A percentile compares a stretch with the other conserved stretches of the same genome.
Conservation (phyloP, 2,329 filamentous ascomycete genomes). For the Colletotrichum sp. region DNA sequence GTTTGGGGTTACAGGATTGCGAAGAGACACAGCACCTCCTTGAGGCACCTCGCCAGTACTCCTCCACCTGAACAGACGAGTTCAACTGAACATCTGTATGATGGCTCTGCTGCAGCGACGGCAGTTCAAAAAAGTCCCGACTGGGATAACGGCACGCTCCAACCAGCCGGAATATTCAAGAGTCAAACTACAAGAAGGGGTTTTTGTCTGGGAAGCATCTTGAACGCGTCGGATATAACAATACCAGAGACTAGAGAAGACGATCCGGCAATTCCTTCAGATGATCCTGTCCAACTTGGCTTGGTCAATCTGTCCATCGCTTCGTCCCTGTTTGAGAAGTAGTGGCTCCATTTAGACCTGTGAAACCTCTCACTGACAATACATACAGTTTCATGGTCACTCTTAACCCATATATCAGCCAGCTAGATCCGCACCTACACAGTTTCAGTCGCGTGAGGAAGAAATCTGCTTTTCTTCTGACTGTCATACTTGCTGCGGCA, state of each 20-base stretch:
- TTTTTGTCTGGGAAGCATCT: constrained; percentile 37
- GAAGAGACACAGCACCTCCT: background rate
- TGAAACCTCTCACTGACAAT: background rate
- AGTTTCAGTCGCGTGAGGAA: constrained; percentile 39
- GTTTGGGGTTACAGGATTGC: background rate
- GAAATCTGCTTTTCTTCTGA: constrained; percentile 40
- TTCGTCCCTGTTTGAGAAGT: constrained; percentile 9
- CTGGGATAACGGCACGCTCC: constrained; percentile 27
- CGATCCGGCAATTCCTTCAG: background rate
- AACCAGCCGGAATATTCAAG: constrained; percentile 37
- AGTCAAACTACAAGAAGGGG: constrained; percentile 35
- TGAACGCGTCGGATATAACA: constrained; percentile 20
- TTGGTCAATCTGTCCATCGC: background rate
- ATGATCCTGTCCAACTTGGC: background rate
- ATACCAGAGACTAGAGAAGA: background rate
- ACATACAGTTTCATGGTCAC: constrained; percentile 35
- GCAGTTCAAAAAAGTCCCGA: background rate
- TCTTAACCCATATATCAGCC: constrained; percentile 44
- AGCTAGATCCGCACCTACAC: constrained; percentile 41
- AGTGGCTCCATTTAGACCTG: background rate
- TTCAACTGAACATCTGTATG: no score
- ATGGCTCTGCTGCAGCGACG: background rate
- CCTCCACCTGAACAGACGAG: background rate
- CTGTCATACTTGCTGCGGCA: constrained; percentile 35
- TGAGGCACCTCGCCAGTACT: background rate